These are phyloP conservation scores for Stephanodiscus triporus DNA, from an alignment of 108 stramenopile species.

Conservation along the genomic window DNA sequence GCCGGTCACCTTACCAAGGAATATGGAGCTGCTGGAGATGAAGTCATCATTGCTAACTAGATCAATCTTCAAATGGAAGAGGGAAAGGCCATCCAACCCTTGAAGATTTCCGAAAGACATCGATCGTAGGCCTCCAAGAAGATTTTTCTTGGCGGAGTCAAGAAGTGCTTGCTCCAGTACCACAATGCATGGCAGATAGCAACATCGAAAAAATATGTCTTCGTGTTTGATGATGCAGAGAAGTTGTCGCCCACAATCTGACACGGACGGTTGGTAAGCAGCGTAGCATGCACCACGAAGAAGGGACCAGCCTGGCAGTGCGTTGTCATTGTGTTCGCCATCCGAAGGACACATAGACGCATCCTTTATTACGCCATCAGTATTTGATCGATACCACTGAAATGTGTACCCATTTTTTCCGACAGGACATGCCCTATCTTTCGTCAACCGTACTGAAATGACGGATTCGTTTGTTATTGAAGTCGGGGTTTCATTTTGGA, in stretches of 20 bases:
- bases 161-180: slow-evolving; percentile 55
- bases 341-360: slow-evolving; percentile 9
- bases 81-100: slow-evolving; percentile 42
- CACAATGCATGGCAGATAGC: slow-evolving; percentile 34
- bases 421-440: slow-evolving; percentile 34
- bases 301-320: slow-evolving; percentile 41
- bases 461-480: slow-evolving; percentile 8
- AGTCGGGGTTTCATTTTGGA: not conserved
- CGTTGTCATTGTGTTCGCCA: slow-evolving; percentile 1
- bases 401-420: slow-evolving; percentile 46
- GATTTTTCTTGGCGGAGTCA: slow-evolving; percentile 57
- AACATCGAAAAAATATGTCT: slow-evolving; percentile 1
- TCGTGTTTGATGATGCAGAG: slow-evolving; percentile 55
- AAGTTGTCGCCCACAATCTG: slow-evolving; percentile 57
- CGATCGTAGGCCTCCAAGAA: slow-evolving; percentile 41
- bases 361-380: not conserved
- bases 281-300: slow-evolving; percentile 61
- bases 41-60: slow-evolving; percentile 13
- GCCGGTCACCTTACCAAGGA: slow-evolving; percentile 23
- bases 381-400: slow-evolving; percentile 69
- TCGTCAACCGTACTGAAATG: slow-evolving; percentile 34
- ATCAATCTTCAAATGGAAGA: slow-evolving; percentile 38
- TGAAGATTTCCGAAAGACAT: slow-evolving; percentile 57
- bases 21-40: slow-evolving; percentile 22
- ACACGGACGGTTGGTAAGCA: slow-evolving; percentile 68